These are phyloP conservation scores for Melampsora larici-populina DNA, from an alignment of 1,284 basidiomycete genomes.

Conservation along the genomic window DNA sequence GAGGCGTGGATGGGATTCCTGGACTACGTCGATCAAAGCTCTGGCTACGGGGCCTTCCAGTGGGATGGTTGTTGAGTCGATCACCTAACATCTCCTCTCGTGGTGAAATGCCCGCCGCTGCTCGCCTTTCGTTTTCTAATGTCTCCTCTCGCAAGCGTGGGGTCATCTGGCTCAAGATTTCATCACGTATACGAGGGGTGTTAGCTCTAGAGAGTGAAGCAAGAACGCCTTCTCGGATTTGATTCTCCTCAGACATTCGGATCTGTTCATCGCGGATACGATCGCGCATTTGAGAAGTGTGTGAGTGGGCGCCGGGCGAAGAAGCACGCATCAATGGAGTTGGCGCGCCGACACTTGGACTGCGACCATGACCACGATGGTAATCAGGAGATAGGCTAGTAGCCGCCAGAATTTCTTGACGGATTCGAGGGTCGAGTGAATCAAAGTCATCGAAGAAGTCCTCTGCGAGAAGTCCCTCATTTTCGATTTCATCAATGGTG, in stretches of 20 bases:
- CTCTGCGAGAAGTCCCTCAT: constrained; percentile 30
- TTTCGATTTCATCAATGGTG: constrained; percentile 42
- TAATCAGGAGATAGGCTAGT: constrained; percentile 8
- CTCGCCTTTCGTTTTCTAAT: not conserved
- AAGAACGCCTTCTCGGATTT: not conserved
- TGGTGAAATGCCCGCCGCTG: constrained; percentile 7
- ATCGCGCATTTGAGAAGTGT: not conserved
- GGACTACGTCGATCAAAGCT: constrained; percentile 2
- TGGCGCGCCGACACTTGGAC: constrained; percentile 12
- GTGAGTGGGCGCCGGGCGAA: not conserved
- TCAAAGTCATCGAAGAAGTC: constrained; percentile 38
- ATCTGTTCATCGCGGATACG: not conserved
- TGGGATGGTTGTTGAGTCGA: not conserved
- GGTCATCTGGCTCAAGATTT: constrained; percentile 13
- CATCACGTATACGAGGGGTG: constrained; percentile 6
- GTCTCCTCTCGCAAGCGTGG: constrained; percentile 15
- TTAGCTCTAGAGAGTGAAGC: not conserved
- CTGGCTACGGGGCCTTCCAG: too few species aligned
- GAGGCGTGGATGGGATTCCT: constrained; percentile 15
- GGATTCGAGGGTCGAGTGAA: constrained; percentile 1
- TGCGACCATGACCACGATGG: constrained; percentile 7
- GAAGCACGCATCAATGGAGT: constrained; percentile 12
- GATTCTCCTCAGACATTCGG: constrained; percentile 1
- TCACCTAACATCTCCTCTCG: not conserved
- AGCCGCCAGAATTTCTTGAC: constrained; percentile 9